Evolutionary conservation across 2,329 filamentous ascomycete genomes (phyloP).

Genomic region (Nannizziopsis barbatae): DNA sequence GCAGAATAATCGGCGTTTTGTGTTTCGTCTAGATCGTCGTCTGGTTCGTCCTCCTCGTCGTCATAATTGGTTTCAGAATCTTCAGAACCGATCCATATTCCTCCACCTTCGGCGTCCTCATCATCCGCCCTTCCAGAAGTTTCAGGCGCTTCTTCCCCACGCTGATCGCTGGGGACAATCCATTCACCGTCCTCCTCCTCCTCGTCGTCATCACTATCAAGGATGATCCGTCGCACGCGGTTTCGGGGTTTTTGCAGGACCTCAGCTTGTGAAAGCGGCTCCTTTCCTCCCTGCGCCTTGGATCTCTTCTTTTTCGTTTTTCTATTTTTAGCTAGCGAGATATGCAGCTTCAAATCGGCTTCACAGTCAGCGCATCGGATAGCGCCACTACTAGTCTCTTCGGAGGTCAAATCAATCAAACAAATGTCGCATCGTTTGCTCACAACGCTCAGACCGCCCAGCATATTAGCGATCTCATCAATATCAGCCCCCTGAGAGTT

Average conservation of each 20-base stretch:
- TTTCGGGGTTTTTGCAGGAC: neutral
- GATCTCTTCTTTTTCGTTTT: slow-evolving; percentile 35
- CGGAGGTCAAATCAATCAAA: slow-evolving; percentile 52
- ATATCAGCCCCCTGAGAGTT: slow-evolving; percentile 47
- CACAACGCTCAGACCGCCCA: slow-evolving; percentile 70
- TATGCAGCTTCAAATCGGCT: slow-evolving; percentile 56
- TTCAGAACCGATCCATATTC: slow-evolving; percentile 62
- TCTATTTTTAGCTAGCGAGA: slow-evolving; percentile 34
- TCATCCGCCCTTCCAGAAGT: slow-evolving; percentile 77
- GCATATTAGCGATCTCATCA: slow-evolving; percentile 73
- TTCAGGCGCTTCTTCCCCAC: slow-evolving; percentile 50
- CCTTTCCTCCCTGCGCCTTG: slow-evolving; percentile 26
- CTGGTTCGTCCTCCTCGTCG: slow-evolving; percentile 33
- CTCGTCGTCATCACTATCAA: slow-evolving; percentile 50
- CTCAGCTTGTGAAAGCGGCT: slow-evolving; percentile 27
- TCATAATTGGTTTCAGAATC: slow-evolving; percentile 49
- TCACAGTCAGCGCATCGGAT: slow-evolving; percentile 64
- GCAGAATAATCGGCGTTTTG: neutral
- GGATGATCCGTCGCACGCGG: slow-evolving; percentile 30
- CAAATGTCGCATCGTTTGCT: slow-evolving; percentile 76
- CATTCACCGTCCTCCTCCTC: slow-evolving; percentile 63
- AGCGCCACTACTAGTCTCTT: slow-evolving; percentile 43
- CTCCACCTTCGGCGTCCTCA: slow-evolving; percentile 76
- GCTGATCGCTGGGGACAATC: slow-evolving; percentile 62
- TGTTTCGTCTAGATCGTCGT: neutral